Conservation (phyloP, 2,329 filamentous ascomycete genomes). For the Didymellaceae sp. region DNA sequence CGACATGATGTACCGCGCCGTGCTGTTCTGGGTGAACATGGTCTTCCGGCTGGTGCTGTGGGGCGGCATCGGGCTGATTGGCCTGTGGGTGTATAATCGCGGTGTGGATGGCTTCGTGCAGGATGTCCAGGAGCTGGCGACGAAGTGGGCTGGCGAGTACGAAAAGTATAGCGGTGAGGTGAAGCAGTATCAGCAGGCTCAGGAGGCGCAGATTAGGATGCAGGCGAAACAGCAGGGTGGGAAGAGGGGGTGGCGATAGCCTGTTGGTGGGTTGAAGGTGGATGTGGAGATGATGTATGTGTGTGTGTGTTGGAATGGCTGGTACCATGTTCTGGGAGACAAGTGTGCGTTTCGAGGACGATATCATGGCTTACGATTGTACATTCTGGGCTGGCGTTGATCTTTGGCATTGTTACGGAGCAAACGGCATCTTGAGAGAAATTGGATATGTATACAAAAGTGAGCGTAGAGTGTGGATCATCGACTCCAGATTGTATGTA, state of each 20-base stretch:
- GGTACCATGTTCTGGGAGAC: not conserved
- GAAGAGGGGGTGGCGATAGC: conserved; percentile 12
- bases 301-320: too few relatives aligned
- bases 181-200: conserved; percentile 29
- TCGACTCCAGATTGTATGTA: not conserved
- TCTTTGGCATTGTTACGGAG: conserved; percentile 4
- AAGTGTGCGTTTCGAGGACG: not conserved
- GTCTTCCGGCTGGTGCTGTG: conserved; percentile 69
- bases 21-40: conserved; percentile 79
- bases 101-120: conserved; percentile 69
- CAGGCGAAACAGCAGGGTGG: conserved; percentile 26
- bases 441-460: not conserved
- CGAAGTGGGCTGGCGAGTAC: conserved; percentile 50
- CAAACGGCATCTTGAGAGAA: not conserved
- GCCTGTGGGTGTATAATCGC: conserved; percentile 64
- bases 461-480: not conserved
- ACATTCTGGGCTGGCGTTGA: conserved; percentile 2
- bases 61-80: conserved; percentile 62
- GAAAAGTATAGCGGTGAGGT: conserved; percentile 43
- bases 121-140: conserved; percentile 57
- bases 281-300: too few relatives aligned
- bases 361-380: conserved; percentile 12
- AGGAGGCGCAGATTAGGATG: conserved; percentile 36
- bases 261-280: not conserved
- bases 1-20: conserved; percentile 72